Conservation (phyloP, 2,329 filamentous ascomycete genomes). For the Elsinoe arachidis region DNA sequence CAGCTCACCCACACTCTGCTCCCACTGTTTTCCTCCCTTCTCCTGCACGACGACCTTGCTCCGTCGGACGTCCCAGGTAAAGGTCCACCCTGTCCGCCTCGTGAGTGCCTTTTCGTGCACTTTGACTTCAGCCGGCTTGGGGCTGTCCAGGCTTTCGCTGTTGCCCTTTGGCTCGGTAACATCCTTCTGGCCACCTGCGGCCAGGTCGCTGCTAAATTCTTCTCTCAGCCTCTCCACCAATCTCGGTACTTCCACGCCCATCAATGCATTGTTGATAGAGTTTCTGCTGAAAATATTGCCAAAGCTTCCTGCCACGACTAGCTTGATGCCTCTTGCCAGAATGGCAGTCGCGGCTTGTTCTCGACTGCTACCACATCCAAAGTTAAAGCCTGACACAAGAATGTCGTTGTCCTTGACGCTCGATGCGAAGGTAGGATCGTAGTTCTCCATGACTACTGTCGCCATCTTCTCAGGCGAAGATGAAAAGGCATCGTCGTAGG, state of each 20-base stretch:
- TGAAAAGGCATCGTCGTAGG: constrained; percentile 78
- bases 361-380: constrained; percentile 71
- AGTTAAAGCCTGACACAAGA: constrained; percentile 79
- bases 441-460: constrained; percentile 87
- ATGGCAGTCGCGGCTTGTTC: constrained; percentile 88
- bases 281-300: constrained; percentile 76
- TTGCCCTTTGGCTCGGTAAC: constrained; percentile 46
- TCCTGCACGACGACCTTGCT: constrained; percentile 65
- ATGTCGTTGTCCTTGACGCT: constrained; percentile 65
- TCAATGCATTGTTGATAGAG: constrained; percentile 69
- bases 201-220: constrained; percentile 39
- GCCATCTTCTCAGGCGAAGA: constrained; percentile 72
- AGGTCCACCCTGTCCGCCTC: constrained; percentile 70
- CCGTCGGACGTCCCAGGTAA: constrained; percentile 70
- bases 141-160: constrained; percentile 43
- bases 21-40: constrained; percentile 59
- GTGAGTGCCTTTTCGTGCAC: constrained; percentile 51
- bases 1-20: constrained; percentile 71
- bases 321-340: constrained; percentile 67
- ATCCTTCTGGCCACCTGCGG: constrained; percentile 26
- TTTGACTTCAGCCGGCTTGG: constrained; percentile 29
- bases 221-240: constrained; percentile 58
- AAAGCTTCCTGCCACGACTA: constrained; percentile 74
- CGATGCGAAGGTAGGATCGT: constrained; percentile 61
- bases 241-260: constrained; percentile 61